Evolutionary conservation across 148 eudicot species (phyloP), one percentile per base, ranked within the genome.

Genomic region (Suaeda aralocaspica): DNA sequence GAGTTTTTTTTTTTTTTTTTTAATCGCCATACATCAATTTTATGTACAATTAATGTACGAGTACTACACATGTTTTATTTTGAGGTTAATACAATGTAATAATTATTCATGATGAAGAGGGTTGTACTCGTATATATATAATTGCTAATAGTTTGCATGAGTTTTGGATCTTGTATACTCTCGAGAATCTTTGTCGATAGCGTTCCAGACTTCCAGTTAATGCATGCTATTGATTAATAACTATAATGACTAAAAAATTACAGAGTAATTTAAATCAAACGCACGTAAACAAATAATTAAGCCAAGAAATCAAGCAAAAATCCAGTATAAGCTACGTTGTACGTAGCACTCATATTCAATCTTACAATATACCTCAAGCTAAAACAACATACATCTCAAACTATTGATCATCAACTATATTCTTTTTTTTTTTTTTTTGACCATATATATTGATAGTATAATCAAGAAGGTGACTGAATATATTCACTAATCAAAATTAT

Each of bases 401-500:
- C 62, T 58, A 7, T 58, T 14, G 21, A 58, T 58, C n/a, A 28
- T 28, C 62, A 16, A 30, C 1, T 16, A 59, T 60, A 60, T n/a
- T n/a, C 15, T 34, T 25, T 34, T 34, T n/a, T 60, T n/a, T n/a
- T 6, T 34, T 25, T 34, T 34, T n/a, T 60, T 60, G 45, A 19
- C 14, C 34, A 21, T 25, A 0, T 12, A 18, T 30, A 59, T 6
- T 63, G 28, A 39, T 39, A 39, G 50, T 63, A 41, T 41, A 63
- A 36, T 36, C 4, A 36, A 34, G 13, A 62, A 21, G 67, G 67
- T 39, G 29, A 63, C 22, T 36, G 44, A 63, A 63, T 14, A 2
- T 41, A 33, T 63, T 63, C 67, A 63, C 67, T 50, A 24, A 63
- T 9, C 50, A 41, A 63, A 63, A 63, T n/a, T n/a, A n/a, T 42